Evolutionary conservation across 345 rosid species (phyloP), one percentile per base, ranked within the genome.

Genomic region (Passiflora organensis): DNA sequence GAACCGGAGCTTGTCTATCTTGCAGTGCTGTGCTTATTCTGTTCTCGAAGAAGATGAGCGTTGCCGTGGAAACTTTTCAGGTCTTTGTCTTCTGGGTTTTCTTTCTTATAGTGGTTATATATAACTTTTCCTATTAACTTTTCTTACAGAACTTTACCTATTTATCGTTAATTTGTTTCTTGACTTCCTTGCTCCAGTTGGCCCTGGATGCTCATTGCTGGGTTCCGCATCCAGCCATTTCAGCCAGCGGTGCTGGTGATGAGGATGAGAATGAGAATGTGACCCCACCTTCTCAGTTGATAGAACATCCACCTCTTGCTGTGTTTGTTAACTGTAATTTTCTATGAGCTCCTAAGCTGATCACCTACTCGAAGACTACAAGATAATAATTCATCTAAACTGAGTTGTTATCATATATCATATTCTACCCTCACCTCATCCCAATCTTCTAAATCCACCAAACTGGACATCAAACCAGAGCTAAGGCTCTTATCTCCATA

Each of bases 251-350:
- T 56, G 58, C 70, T 20, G 62, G 67, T 38, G 94, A 84, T 64
- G 95, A 81, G 67, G 75, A 75, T 75, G 84, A 75, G 44, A n/a
- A n/a, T n/a, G 99, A 83, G 60, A 97, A 93, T 62, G 86, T 93
- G 66, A 81, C 91, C 57, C 97, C 99, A 2, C 99, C 99, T 15
- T 83, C 97, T 52, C 70, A 76, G 78, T 68, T 93, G 47, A 93
- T 93, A 97, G 99, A 93, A 71, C 96, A 93, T 71, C 96, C 99
- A 54, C 97, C 97, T 52, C 95, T 86, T 66, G 99, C 99, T 4
- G 96, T 93, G 51, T 93, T 93, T 72, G 59, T 89, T 51, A 93
- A 89, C 49, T 95, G 99, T 86, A 68, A 66, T 50, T 47, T 43
- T 22, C 24, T n/a, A n/a, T n/a, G n/a, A n/a, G n/a, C n/a, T n/a